phyloP scores from a whole-genome alignment of 805 yeast species.

The Candida parachauliodes region DNA sequence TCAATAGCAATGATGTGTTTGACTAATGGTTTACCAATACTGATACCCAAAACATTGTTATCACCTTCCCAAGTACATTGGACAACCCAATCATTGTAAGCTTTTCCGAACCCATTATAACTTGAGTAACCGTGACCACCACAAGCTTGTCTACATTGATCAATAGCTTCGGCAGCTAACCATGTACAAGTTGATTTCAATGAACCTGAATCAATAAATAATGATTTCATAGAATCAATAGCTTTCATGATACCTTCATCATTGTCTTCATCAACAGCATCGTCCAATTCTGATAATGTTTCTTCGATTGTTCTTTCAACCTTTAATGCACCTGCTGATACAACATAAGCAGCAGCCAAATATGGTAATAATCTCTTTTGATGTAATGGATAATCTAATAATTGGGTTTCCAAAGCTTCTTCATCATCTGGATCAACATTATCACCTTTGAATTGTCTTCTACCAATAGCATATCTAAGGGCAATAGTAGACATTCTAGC shows the following conservation, averaged over 20 bases:
- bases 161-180: slow-evolving; percentile 40
- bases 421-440: slow-evolving; percentile 18
- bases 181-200: slow-evolving; percentile 44
- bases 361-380: slow-evolving; percentile 44
- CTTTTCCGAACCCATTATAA: slow-evolving; percentile 44
- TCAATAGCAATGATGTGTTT: slow-evolving; percentile 41
- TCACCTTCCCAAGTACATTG: slow-evolving; percentile 52
- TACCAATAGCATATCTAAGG: slow-evolving; percentile 42
- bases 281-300: slow-evolving; percentile 32
- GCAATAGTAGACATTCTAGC: slow-evolving; percentile 43
- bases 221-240: slow-evolving; percentile 37
- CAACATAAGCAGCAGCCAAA: slow-evolving; percentile 38
- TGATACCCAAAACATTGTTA: slow-evolving; percentile 41
- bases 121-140: slow-evolving; percentile 48
- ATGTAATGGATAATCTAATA: slow-evolving; percentile 43
- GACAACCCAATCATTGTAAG: slow-evolving; percentile 44
- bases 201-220: slow-evolving; percentile 43
- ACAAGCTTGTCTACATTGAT: slow-evolving; percentile 43
- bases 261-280: slow-evolving; percentile 33
- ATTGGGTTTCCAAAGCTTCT: slow-evolving; percentile 33
- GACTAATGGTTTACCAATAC: slow-evolving; percentile 43
- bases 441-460: slow-evolving; percentile 41
- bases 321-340: slow-evolving; percentile 36
- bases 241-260: slow-evolving; percentile 26
- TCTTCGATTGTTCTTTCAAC: slow-evolving; percentile 31